A percentile compares a stretch with the other conserved stretches of the same genome.
These are phyloP conservation scores for Syncephalastrum sp. DNA, from an alignment of 371 early-diverging fungal species.

Conservation along the genomic window DNA sequence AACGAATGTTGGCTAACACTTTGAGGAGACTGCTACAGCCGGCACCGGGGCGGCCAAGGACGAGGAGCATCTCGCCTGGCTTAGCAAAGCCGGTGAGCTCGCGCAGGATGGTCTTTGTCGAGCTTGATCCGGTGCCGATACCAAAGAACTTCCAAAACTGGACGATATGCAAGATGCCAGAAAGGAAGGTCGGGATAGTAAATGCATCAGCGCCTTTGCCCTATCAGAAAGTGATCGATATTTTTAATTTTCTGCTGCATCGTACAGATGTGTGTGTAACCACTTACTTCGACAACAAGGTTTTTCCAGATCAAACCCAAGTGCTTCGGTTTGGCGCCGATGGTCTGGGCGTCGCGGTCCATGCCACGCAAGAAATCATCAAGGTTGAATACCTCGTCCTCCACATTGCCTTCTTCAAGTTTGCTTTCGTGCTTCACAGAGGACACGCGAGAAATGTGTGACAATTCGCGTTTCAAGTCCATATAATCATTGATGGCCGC, in stretches of 20 bases:
- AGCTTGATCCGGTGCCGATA: slow-evolving; percentile 1
- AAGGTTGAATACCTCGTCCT: slow-evolving; percentile 14
- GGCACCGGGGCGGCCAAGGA: slow-evolving; percentile 53
- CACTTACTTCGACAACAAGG: slow-evolving; percentile 25
- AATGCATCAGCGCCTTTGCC: neutral
- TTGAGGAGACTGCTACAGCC: slow-evolving; percentile 52
- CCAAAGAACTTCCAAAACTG: slow-evolving; percentile 8
- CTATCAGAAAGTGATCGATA: neutral
- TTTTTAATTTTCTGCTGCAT: too few species aligned
- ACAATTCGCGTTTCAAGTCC: slow-evolving; percentile 31
- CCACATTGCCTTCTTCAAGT: slow-evolving; percentile 16
- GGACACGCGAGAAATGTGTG: slow-evolving; percentile 23
- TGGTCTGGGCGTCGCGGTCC: neutral
- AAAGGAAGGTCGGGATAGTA: slow-evolving; percentile 1
- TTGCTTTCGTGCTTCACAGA: slow-evolving; percentile 6
- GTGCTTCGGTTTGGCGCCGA: slow-evolving; percentile 23
- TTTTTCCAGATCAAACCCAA: slow-evolving; percentile 36
- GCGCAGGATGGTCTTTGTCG: slow-evolving; percentile 25
- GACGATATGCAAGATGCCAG: neutral
- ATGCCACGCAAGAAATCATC: slow-evolving; percentile 15
- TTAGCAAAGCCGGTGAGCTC: slow-evolving; percentile 39
- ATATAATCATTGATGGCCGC: slow-evolving; percentile 38
- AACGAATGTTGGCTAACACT: slow-evolving; percentile 45
- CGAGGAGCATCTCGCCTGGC: slow-evolving; percentile 56
- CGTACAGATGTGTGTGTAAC: too few species aligned